phyloP scores from a whole-genome alignment of 75 land plant species.

The Picea glauca region DNA sequence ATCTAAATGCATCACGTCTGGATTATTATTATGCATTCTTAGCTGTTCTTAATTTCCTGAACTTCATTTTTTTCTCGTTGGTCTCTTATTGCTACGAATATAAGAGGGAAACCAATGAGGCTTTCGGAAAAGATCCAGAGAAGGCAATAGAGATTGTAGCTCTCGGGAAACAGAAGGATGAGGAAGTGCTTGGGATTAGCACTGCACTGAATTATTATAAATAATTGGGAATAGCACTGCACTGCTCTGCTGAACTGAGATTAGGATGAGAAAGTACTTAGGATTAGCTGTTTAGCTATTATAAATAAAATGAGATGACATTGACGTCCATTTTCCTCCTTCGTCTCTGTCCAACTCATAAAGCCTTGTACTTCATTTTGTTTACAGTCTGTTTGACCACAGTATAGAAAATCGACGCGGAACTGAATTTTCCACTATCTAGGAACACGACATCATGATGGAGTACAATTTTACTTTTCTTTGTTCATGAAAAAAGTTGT shows the following conservation, averaged over 20 bases:
- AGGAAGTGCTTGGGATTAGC: neutral
- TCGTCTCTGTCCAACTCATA: too few species aligned
- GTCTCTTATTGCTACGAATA: conserved; percentile 46
- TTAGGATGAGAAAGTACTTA: neutral
- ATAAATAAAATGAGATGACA: neutral
- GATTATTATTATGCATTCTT: conserved; percentile 81
- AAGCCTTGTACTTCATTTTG: too few species aligned
- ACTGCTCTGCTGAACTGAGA: neutral
- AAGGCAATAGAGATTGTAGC: neutral
- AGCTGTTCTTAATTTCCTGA: conserved; percentile 36
- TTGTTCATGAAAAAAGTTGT: too few species aligned
- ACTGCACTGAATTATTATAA: neutral
- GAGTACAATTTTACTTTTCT: too few species aligned
- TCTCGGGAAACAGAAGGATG: neutral
- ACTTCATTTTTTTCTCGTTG: conserved; percentile 42
- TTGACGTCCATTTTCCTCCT: neutral
- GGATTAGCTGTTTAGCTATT: neutral
- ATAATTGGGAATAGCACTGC: neutral
- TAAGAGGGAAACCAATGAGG: conserved; percentile 24
- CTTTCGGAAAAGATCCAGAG: neutral
- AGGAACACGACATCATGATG: too few species aligned
- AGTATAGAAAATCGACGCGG: too few species aligned
- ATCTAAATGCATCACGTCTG: conserved; percentile 65
- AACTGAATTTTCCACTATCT: too few species aligned
- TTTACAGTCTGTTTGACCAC: too few species aligned